phyloP scores from a whole-genome alignment of 1,284 basidiomycete genomes.

The Rhodotorula sp. region DNA sequence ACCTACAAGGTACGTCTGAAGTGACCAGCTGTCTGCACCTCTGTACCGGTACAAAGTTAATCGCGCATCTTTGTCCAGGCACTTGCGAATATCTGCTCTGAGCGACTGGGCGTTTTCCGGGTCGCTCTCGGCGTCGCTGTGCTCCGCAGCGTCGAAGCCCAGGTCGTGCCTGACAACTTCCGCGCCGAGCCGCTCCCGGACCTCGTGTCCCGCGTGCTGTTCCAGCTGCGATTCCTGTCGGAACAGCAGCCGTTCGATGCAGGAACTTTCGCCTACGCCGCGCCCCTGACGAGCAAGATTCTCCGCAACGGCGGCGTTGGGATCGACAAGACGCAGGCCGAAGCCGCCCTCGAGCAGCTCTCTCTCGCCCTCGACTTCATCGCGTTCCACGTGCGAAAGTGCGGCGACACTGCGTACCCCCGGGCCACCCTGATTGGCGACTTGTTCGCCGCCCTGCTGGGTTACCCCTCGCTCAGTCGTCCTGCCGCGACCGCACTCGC shows the following conservation, averaged over 20 bases:
- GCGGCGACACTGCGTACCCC: slow-evolving; percentile 63
- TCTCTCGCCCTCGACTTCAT: slow-evolving; percentile 80
- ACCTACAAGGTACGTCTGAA: slow-evolving; percentile 66
- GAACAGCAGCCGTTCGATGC: slow-evolving; percentile 81
- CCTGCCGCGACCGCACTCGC: slow-evolving; percentile 79
- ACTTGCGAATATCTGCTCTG: slow-evolving; percentile 55
- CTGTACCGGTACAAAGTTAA: neutral
- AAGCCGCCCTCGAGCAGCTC: slow-evolving; percentile 82
- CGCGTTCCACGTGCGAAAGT: slow-evolving; percentile 79
- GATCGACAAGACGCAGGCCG: slow-evolving; percentile 58
- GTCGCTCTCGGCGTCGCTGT: slow-evolving; percentile 77
- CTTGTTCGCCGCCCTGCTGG: slow-evolving; percentile 71
- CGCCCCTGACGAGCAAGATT: slow-evolving; percentile 72
- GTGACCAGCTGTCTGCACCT: no score
- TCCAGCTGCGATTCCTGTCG: slow-evolving; percentile 76
- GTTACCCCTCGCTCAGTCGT: slow-evolving; percentile 78
- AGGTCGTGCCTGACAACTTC: slow-evolving; percentile 69
- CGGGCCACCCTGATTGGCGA: slow-evolving; percentile 67
- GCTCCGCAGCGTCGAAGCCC: slow-evolving; percentile 65
- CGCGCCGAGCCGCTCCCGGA: slow-evolving; percentile 68
- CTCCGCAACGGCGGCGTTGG: slow-evolving; percentile 68
- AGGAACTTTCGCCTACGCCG: slow-evolving; percentile 77
- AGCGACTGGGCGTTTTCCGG: slow-evolving; percentile 65
- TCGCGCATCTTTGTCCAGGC: slow-evolving; percentile 10
- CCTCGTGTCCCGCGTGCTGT: slow-evolving; percentile 79